Evolutionary conservation across 257 asterid species (phyloP).

Genomic region (Plectranthus barbatus): DNA sequence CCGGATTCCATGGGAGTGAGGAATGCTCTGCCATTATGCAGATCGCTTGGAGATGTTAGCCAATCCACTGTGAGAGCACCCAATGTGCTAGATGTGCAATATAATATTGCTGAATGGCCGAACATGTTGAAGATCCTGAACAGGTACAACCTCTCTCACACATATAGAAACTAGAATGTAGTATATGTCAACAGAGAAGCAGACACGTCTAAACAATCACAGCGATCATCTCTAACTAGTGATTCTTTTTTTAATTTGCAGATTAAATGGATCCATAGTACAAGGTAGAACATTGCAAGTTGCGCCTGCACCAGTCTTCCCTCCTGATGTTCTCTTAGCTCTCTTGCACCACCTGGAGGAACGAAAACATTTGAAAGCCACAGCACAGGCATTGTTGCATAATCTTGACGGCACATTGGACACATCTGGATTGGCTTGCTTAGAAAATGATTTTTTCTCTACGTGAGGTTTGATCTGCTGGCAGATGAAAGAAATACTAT

Average conservation of each 20-base stretch:
- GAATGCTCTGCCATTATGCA: constrained; percentile 7
- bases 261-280: constrained; percentile 32
- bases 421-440: constrained; percentile 9
- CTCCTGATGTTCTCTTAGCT: constrained; percentile 35
- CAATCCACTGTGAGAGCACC: rapidly evolving
- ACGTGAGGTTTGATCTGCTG: neutral
- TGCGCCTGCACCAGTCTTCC: constrained; percentile 47
- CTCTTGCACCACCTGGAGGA: constrained; percentile 51
- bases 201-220: neutral
- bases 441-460: constrained; percentile 17
- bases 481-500: neutral
- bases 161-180: neutral
- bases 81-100: constrained; percentile 26
- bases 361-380: constrained; percentile 28
- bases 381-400: constrained; percentile 24
- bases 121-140: constrained; percentile 52
- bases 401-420: constrained; percentile 2
- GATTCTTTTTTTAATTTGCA: constrained; percentile 13
- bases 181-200: neutral
- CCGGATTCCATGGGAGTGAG: rapidly evolving
- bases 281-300: constrained; percentile 35
- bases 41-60: constrained; percentile 24
- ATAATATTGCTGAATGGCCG: constrained; percentile 49
- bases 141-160: constrained; percentile 25
- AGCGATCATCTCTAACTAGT: neutral